A percentile compares a stretch with the other conserved stretches of the same genome.
These are phyloP conservation scores for Dictyostelium firmibasis DNA, from an alignment of 78 protist genomes.

Conservation along the genomic window DNA sequence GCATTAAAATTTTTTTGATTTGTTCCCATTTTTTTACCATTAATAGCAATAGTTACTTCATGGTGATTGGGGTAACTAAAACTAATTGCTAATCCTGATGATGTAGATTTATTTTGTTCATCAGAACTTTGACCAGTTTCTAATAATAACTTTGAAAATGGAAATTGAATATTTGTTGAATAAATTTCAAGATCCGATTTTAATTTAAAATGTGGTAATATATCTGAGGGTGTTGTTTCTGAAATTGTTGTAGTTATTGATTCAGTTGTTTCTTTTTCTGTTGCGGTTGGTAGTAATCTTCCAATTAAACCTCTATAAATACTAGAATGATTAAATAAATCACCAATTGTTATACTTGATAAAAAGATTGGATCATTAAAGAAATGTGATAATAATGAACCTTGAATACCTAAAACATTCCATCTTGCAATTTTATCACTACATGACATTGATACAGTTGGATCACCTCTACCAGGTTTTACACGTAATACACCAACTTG, in stretches of 20 bases:
- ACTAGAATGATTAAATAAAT: conserved; percentile 29
- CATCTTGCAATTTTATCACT: conserved; percentile 85
- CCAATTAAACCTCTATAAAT: conserved; percentile 16
- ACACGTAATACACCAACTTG: conserved; percentile 51
- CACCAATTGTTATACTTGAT: conserved; percentile 32
- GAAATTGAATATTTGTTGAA: neutral
- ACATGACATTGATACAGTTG: conserved; percentile 82
- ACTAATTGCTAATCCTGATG: conserved; percentile 62
- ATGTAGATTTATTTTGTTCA: neutral
- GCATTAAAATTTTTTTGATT: conserved; percentile 43
- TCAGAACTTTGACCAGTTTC: neutral
- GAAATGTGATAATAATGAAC: conserved; percentile 67
- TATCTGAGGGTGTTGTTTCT: neutral
- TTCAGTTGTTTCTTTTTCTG: neutral
- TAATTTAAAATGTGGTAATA: neutral
- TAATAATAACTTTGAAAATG: conserved; percentile 4
- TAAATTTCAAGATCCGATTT: neutral
- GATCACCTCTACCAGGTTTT: conserved; percentile 88
- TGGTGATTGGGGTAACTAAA: conserved; percentile 22
- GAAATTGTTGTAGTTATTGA: neutral
- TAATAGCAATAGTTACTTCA: conserved; percentile 29
- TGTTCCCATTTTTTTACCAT: conserved; percentile 71
- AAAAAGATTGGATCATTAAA: conserved; percentile 12
- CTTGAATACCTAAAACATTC: conserved; percentile 83
- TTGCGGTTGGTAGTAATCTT: neutral